phyloP scores from a whole-genome alignment of 495 filamentous ascomycete genomes.

The Podospora bellae-mahoneyi region DNA sequence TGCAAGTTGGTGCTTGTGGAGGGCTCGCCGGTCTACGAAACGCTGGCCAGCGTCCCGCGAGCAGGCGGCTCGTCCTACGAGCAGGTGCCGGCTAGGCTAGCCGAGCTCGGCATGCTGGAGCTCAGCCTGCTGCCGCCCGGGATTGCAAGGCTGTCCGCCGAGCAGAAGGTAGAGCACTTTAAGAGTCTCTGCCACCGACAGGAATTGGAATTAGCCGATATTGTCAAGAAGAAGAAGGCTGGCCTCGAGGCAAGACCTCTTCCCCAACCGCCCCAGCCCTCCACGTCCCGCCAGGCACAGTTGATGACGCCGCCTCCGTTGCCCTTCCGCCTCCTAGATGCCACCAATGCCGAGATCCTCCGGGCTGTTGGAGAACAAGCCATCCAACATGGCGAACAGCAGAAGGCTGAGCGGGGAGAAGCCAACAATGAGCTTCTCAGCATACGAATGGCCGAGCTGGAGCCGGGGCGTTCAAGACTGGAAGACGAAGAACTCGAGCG shows the following conservation, averaged over 20 bases:
- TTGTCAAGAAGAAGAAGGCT: not conserved
- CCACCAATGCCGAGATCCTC: not conserved
- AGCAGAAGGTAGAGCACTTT: not conserved
- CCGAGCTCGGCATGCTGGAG: not conserved
- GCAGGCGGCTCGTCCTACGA: too few species aligned
- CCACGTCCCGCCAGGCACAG: too few species aligned
- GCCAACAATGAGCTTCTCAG: not conserved
- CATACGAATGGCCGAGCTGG: not conserved
- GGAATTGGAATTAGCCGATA: not conserved
- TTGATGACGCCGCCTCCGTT: not conserved
- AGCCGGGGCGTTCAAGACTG: too few species aligned
- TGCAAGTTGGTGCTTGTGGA: too few species aligned
- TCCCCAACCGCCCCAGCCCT: not conserved
- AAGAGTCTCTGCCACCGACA: not conserved
- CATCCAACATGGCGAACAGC: not conserved
- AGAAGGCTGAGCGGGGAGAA: not conserved
- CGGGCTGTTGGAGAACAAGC: not conserved
- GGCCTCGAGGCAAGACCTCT: not conserved
- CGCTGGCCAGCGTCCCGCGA: not conserved
- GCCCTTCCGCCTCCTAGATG: not conserved
- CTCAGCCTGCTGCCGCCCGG: not conserved
- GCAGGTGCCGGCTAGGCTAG: too few species aligned
- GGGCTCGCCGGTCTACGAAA: not conserved
- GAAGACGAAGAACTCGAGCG: too few species aligned
- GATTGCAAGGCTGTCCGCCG: not conserved